Base-by-base conservation (phyloP, 345 rosid species). In the Raphanus raphanistrum region DNA sequence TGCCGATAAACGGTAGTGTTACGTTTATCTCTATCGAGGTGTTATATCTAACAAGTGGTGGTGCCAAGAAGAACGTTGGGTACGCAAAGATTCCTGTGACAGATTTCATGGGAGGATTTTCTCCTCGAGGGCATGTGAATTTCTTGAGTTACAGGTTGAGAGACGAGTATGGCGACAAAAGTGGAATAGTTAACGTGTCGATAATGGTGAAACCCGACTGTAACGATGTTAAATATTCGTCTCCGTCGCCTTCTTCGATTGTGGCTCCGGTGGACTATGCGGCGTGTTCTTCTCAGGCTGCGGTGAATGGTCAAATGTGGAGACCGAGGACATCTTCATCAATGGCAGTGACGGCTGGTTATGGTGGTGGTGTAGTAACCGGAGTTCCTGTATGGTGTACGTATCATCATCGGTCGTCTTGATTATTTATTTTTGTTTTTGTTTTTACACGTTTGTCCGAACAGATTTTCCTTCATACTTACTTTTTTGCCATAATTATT, bases 101-200 rank as follows among this genome's bases (percentile, higher is more conserved):
- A 0, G 96, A 92, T 76, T 85, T 92, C 27, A 11, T 85, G 0
- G 90, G 87, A 15, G 90, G 87, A 8, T 82, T 79, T 38, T 38
- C 78, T 1, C 93, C 91, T 0, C 83, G 58, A 16, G 87, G 83
- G n/a, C 79, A 84, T 75, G 62, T 88, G 27, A 92, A 87, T 4
- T 84, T 92, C 43, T 78, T 92, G 86, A 92, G 96, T 72, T 90
- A 90, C 32, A 80, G 98, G 62, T 77, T 93, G 35, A 80, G 87
- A 60, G 88, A 93, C 55, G 54, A 58, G 0, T 76, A 43, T 15
- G 84, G 92, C 11, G 66, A 76, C 2, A 84, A 76, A 77, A 82
- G 87, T 2, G 93, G 97, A 0, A 85, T 93, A 26, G 45, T 93
- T 0, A 89, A 93, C 65, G 75, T 93, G 2, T 93, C 97, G 0